phyloP scores from a whole-genome alignment of 768 basidiomycete genomes.

The Trametes coccinea region DNA sequence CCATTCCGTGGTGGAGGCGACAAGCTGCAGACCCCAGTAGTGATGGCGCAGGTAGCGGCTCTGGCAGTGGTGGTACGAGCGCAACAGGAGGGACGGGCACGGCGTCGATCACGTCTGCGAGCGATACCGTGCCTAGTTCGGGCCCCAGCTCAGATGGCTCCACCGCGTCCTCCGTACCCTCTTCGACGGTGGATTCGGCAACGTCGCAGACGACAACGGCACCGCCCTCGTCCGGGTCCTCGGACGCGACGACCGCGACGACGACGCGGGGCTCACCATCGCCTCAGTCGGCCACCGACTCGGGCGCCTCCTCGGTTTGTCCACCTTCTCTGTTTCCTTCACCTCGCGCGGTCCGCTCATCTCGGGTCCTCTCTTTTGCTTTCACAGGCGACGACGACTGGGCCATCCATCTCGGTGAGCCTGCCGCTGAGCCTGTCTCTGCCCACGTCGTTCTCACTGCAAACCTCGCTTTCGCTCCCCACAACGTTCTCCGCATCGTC shows the following conservation, averaged over 20 bases:
- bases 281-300: not conserved
- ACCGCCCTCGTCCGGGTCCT: not conserved
- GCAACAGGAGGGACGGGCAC: not conserved
- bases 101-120: conserved; percentile 6
- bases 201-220: not conserved
- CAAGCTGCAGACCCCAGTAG: conserved; percentile 3
- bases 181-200: not conserved
- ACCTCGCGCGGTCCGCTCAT: not conserved
- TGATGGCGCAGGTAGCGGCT: not conserved
- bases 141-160: conserved; percentile 3
- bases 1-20: conserved; percentile 8
- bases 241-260: not conserved
- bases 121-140: not conserved
- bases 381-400: not conserved
- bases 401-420: conserved; percentile 1
- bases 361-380: not conserved
- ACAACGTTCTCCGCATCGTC: not conserved
- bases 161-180: conserved; percentile 1
- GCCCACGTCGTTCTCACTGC: conserved; percentile 4
- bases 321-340: not conserved
- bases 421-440: not conserved
- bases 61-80: not conserved
- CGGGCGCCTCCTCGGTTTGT: conserved; percentile 1
- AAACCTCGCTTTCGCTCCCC: conserved; percentile 1
- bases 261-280: not conserved